Evolutionary conservation across 2,329 filamentous ascomycete species (phyloP).

Genomic region (Talaromyces sp.): DNA sequence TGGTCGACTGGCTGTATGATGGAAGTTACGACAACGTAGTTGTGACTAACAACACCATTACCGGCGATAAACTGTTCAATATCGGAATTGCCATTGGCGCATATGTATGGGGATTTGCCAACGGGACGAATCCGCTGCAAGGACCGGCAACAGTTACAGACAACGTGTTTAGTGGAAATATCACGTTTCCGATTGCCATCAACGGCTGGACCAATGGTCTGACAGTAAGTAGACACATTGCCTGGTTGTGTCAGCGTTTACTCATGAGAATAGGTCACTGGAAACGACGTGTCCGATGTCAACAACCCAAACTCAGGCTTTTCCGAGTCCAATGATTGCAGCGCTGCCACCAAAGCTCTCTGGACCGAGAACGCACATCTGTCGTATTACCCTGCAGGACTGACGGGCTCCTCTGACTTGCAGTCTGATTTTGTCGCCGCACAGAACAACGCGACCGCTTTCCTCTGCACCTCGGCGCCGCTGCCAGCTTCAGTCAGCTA

Average conservation of each 20-base stretch:
- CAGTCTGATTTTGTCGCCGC: conserved; percentile 6
- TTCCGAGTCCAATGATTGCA: background rate
- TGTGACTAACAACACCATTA: conserved; percentile 9
- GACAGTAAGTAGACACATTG: conserved; percentile 2
- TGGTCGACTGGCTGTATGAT: conserved; percentile 7
- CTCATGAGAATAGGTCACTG: background rate
- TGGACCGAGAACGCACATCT: conserved; percentile 2
- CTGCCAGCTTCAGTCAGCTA: background rate
- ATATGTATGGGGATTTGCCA: conserved; percentile 5
- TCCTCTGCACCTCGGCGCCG: conserved; percentile 6
- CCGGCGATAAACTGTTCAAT: conserved; percentile 2
- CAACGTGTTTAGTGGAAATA: conserved; percentile 6
- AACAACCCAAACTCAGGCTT: background rate
- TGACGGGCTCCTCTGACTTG: conserved; percentile 1
- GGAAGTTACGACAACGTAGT: conserved; percentile 5
- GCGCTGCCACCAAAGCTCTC: background rate
- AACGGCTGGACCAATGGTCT: conserved; percentile 9
- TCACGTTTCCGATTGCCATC: conserved; percentile 7
- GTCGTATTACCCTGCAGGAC: conserved; percentile 5
- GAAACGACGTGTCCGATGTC: conserved; percentile 3
- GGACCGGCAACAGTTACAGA: conserved; percentile 6
- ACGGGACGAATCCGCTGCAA: background rate
- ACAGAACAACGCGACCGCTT: conserved; percentile 2
- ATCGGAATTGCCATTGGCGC: conserved; percentile 10
- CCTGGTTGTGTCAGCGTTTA: background rate